phyloP scores from a whole-genome alignment of 345 rosid species.

The Cardamine occulta region DNA sequence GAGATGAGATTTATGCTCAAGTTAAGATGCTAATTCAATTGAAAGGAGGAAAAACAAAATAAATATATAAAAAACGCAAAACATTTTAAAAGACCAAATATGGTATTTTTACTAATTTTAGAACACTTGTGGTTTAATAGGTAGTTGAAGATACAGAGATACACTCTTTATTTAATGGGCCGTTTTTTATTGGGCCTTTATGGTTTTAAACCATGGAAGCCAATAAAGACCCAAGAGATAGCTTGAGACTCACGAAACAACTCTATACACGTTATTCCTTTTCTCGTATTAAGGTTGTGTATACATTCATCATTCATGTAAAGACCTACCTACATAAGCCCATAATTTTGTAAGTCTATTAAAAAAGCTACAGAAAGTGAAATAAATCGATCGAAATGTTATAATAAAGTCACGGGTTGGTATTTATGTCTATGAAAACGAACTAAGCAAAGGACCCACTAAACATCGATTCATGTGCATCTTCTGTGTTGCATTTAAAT shows the following conservation, averaged over 20 bases:
- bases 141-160: not conserved
- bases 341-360: conserved; percentile 1
- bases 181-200: not conserved
- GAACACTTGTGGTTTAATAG: not conserved
- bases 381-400: conserved; percentile 19
- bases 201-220: not conserved
- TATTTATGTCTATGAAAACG: conserved; percentile 32
- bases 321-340: not conserved
- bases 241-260: conserved; percentile 31
- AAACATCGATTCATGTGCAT: conserved; percentile 43
- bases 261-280: not conserved
- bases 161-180: not conserved
- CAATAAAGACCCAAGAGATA: not conserved
- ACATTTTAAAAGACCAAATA: not conserved
- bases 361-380: conserved; percentile 12
- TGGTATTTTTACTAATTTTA: not conserved
- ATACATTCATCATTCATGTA: not conserved
- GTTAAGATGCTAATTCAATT: conserved; percentile 1
- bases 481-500: conserved; percentile 42
- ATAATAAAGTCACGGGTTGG: conserved; percentile 31
- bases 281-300: not conserved
- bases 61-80: not conserved
- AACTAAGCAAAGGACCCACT: conserved; percentile 32
- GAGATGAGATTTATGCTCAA: not conserved
- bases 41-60: conserved; percentile 7